Base-by-base conservation (phyloP, 345 rosid species). In the Salix exigua region DNA sequence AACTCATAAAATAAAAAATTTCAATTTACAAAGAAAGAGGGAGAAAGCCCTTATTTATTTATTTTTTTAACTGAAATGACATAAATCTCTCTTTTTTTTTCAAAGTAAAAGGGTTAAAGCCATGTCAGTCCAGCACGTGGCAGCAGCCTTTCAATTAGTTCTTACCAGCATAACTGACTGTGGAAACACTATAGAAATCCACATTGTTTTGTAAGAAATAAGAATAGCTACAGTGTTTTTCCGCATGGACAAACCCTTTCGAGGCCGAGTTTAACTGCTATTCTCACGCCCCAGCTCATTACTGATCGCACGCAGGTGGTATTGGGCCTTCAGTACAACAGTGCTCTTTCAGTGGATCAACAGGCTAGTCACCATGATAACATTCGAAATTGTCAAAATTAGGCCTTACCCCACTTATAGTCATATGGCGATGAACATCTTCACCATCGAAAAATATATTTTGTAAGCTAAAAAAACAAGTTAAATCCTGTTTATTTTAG, bases 381-480 rank as follows among this genome's bases (percentile, higher is more conserved):
- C 61, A n/a, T 55, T 55, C 62, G 62, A n/a, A 26, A 58, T 58
- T n/a, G 26, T 1, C 46, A 10, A 40, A 40, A 10, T 2, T 10
- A 40, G 46, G 46, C 46, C 14, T 40, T 40, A 40, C 12, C 46
- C 44, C 44, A 9, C 44, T 40, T 40, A 30, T 31, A 31, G 33
- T 31, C 5, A 31, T 31, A 31, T 0, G 4, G 5, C 4, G 33
- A 31, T 31, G 31, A 4, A 30, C 33, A 33, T 33, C 35, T n/a
- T 55, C 62, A n/a, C 62, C 62, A 3, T 25, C 62, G 31, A 30
- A 30, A 30, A 30, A 30, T 30, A 2, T 30, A 30, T 30, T 30
- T 30, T 3, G 31, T 30, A 3, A 30, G 3, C 4, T 0, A 30
- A 4, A 30, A 2, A 0, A n/a, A 30, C 31, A 0, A 30, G 4